Conservation (phyloP, 352 stramenopile genomes). For the Pythium pyrilobum region DNA sequence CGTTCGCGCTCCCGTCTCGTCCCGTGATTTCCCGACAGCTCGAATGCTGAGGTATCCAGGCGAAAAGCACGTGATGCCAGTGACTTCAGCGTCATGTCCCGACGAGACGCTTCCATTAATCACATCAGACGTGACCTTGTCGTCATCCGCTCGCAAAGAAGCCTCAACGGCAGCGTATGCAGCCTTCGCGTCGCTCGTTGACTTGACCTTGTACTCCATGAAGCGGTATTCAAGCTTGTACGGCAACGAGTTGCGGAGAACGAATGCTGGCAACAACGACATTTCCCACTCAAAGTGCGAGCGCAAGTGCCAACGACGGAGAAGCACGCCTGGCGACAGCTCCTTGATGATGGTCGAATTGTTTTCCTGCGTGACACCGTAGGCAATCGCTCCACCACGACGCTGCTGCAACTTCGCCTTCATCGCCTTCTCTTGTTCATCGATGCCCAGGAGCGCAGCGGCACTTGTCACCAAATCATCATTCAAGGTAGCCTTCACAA, state of each 20-base stretch:
- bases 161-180: conserved; percentile 63
- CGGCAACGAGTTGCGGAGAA: conserved; percentile 82
- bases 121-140: conserved; percentile 28
- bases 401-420: conserved; percentile 48
- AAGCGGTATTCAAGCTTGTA: conserved; percentile 85
- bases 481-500: conserved; percentile 68
- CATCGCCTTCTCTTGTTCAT: conserved; percentile 43
- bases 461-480: conserved; percentile 67
- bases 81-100: conserved; percentile 68
- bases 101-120: conserved; percentile 52
- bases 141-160: conserved; percentile 34
- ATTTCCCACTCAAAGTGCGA: conserved; percentile 81
- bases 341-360: conserved; percentile 69
- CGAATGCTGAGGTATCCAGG: conserved; percentile 75
- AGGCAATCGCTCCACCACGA: conserved; percentile 66
- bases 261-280: conserved; percentile 67
- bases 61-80: conserved; percentile 58
- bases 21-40: conserved; percentile 31
- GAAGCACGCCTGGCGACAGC: conserved; percentile 64
- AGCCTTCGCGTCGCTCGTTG: conserved; percentile 36
- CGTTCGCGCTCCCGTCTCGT: conserved; percentile 7
- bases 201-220: conserved; percentile 69
- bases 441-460: conserved; percentile 48
- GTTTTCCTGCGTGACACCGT: conserved; percentile 66
- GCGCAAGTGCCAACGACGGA: conserved; percentile 71